A percentile compares a stretch with the other conserved stretches of the same genome.
phyloP scores from a whole-genome alignment of 2,329 filamentous ascomycete species.

The Calonectria pseudoreteaudii region DNA sequence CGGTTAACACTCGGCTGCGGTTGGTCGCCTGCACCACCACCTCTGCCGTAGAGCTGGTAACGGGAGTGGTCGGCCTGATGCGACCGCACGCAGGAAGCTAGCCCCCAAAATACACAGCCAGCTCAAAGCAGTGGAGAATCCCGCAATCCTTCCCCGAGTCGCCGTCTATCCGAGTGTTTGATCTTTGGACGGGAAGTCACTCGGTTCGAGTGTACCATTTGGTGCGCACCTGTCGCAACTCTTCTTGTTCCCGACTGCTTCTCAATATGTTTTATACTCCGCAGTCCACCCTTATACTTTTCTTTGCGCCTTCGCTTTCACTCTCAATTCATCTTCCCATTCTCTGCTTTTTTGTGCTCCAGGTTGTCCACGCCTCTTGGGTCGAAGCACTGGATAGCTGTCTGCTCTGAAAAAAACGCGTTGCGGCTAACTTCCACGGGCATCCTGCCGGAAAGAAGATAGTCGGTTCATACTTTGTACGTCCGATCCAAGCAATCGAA shows the following conservation, averaged over 20 bases:
- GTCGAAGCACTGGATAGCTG: neutral
- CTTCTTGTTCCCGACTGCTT: neutral
- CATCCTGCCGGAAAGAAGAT: conserved; percentile 68
- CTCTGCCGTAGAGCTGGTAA: neutral
- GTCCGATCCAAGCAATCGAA: conserved; percentile 75
- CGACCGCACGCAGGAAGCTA: neutral
- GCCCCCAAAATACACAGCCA: neutral
- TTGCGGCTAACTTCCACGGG: conserved; percentile 6
- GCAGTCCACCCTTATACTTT: neutral
- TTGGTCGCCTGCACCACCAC: neutral
- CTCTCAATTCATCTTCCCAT: neutral
- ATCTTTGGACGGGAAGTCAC: neutral
- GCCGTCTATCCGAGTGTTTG: neutral
- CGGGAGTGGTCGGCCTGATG: neutral
- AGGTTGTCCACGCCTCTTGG: too few relatives aligned
- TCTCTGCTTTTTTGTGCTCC: neutral
- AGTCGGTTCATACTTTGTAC: conserved; percentile 78
- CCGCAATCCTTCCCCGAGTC: neutral
- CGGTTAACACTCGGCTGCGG: neutral
- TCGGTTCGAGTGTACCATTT: neutral
- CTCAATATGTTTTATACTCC: neutral
- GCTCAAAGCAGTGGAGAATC: neutral
- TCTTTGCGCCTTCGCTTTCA: too few relatives aligned
- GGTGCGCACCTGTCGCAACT: neutral
- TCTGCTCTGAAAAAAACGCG: neutral